Evolutionary conservation across 805 yeast genomes (phyloP), one percentile per base, ranked within the genome.

Genomic region (Saturnispora hagleri): DNA sequence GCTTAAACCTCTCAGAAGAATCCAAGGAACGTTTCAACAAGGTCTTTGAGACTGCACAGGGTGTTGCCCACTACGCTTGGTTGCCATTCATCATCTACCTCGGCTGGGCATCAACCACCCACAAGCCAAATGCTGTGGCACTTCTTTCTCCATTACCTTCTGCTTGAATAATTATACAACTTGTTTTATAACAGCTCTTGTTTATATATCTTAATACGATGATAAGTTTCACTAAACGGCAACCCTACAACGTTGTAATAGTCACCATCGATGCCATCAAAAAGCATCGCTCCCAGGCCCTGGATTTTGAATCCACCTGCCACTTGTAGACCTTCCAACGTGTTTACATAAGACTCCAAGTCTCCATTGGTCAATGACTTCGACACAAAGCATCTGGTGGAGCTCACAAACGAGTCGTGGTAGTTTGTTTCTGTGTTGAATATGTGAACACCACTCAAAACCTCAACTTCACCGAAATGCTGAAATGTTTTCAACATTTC

Each of bases 261-360:
- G 63, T 91, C 98, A 0, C 99, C 99, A 1, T 73, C 73, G 12
- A 89, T 75, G 15, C 69, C 67, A 20, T 72, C 66, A 57, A 93
- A 79, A 56, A 91, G 68, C 36, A 82, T 61, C 1, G 85, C 81
- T 2, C 95, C 93, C 9, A 65, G 63, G 0, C 83, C 86, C 67
- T 91, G 98, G 53, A 85, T 82, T 59, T 81, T 82, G 69, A 87
- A 90, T 0, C 99, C 99, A 5, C 97, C 99, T 2, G 98, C 96
- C 1, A 87, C 97, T 46, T 76, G 75, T 7, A 73, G 51, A 1
- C 93, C 98, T 63, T 91, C 97, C 22, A 76, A 83, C 2, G 82
- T 69, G 2, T 73, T 74, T 10, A 86, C 84, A 64, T 91, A 91
- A 15, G 73, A 69, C 26, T 75, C 61, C 4, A 91, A 60, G 40